phyloP scores from a whole-genome alignment of 495 filamentous ascomycete species.

The Parathielavia hyrcaniae region DNA sequence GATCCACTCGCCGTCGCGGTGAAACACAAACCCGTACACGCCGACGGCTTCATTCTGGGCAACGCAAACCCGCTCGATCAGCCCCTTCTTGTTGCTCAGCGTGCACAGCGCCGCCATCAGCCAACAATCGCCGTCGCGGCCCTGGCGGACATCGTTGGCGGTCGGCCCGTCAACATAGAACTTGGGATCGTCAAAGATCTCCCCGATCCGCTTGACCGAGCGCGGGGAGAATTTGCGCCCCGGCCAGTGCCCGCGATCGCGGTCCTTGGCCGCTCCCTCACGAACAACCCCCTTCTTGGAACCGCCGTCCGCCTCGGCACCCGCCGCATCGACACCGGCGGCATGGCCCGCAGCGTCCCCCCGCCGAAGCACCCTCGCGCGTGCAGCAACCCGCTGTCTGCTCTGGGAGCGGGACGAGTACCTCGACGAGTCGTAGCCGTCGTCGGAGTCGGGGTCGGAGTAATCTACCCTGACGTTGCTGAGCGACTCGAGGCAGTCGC shows the following conservation, averaged over 20 bases:
- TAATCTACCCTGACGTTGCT: constrained; percentile 26
- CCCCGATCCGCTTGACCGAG: constrained; percentile 62
- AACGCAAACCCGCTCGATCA: constrained; percentile 83
- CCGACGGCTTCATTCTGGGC: constrained; percentile 71
- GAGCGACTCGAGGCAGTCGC: constrained; percentile 61
- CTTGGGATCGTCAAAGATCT: constrained; percentile 81
- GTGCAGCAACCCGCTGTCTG: too few species aligned
- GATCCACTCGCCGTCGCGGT: constrained; percentile 89
- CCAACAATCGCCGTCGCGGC: constrained; percentile 84
- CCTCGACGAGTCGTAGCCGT: background rate
- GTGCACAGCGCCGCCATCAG: constrained; percentile 81
- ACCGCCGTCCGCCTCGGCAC: background rate
- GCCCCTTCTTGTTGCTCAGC: constrained; percentile 67
- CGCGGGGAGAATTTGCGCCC: constrained; percentile 44
- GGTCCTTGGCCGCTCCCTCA: background rate
- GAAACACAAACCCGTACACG: constrained; percentile 92
- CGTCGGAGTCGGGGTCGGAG: background rate
- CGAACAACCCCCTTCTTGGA: constrained; percentile 9
- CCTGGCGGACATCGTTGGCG: constrained; percentile 76
- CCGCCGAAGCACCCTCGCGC: too few species aligned
- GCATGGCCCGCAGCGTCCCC: too few species aligned
- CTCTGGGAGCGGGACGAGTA: too few species aligned
- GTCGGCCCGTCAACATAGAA: constrained; percentile 81
- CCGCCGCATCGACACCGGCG: background rate
- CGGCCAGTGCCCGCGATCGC: background rate